A percentile compares a stretch with the other conserved stretches of the same genome.
phyloP scores from a whole-genome alignment of 768 basidiomycete species.

The Chalciporus piperatus region DNA sequence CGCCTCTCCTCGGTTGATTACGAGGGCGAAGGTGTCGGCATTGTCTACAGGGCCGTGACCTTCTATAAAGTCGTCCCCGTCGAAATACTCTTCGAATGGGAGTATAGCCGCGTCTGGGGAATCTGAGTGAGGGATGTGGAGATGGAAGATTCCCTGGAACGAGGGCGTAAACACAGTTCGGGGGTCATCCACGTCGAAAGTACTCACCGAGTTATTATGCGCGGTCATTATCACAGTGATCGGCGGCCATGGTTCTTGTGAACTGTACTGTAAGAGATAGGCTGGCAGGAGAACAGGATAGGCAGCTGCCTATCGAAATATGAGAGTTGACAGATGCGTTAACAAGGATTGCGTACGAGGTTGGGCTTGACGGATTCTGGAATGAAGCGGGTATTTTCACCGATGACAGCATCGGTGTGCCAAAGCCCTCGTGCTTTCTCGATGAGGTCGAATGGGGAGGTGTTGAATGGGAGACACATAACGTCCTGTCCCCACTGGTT shows the following conservation, averaged over 20 bases:
- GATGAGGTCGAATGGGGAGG: constrained; percentile 51
- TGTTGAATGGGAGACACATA: constrained; percentile 54
- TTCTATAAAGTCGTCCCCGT: constrained; percentile 23
- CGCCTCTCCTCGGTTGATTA: constrained; percentile 20
- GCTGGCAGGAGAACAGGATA: constrained; percentile 65
- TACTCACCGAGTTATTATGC: constrained; percentile 25
- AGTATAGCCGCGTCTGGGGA: constrained; percentile 13
- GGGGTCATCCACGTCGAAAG: not conserved
- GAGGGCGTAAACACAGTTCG: not conserved
- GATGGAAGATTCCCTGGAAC: constrained; percentile 24
- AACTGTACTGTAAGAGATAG: constrained; percentile 54
- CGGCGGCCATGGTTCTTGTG: constrained; percentile 23
- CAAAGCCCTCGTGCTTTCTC: constrained; percentile 32
- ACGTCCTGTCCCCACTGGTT: constrained; percentile 49
- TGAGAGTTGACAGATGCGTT: constrained; percentile 1
- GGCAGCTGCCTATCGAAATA: constrained; percentile 45
- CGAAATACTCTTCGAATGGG: constrained; percentile 20
- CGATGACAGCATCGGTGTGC: constrained; percentile 34
- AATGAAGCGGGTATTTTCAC: constrained; percentile 38
- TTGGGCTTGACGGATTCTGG: constrained; percentile 44
- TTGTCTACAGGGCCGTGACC: constrained; percentile 12
- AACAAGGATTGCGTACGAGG: constrained; percentile 37
- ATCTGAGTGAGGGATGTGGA: constrained; percentile 26
- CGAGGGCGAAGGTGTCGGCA: constrained; percentile 11
- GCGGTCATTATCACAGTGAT: constrained; percentile 31